Percentiles rank a stretch among this genome's conserved stretches.
Evolutionary conservation across 2,329 filamentous ascomycete genomes (phyloP).

Genomic region (Colletotrichum endophyticum): DNA sequence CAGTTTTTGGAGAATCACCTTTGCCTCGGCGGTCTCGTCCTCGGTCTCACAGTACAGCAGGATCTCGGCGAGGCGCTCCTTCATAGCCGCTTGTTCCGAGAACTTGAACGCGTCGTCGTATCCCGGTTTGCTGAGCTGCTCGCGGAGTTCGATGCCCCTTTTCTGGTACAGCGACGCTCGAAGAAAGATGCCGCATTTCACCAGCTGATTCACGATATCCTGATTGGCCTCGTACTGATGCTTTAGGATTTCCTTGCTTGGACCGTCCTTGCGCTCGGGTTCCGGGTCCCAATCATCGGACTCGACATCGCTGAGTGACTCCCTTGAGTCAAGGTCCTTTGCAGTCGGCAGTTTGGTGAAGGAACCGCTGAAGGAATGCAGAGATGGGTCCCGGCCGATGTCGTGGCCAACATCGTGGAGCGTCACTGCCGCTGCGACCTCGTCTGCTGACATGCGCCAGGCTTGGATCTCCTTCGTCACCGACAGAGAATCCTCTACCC

Average conservation of each 20-base stretch:
- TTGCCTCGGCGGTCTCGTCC: constrained; percentile 24
- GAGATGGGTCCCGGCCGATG: neutral
- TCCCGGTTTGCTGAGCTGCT: constrained; percentile 20
- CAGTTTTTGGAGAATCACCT: constrained; percentile 22
- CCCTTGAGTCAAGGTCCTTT: neutral
- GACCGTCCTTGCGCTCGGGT: constrained; percentile 21
- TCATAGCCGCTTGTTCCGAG: constrained; percentile 25
- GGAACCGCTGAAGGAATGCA: neutral
- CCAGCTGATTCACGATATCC: constrained; percentile 25
- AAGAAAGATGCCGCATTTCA: constrained; percentile 24
- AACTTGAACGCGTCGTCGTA: constrained; percentile 11
- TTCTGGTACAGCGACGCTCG: constrained; percentile 28
- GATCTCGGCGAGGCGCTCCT: constrained; percentile 30
- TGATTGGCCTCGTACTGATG: constrained; percentile 27
- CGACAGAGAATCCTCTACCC: neutral
- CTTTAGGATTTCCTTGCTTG: constrained; percentile 24
- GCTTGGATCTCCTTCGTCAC: constrained; percentile 26
- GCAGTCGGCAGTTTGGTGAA: neutral
- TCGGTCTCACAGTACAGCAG: constrained; percentile 24
- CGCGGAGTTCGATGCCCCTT: constrained; percentile 25
- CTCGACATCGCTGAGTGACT: neutral
- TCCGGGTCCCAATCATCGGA: constrained; percentile 29
- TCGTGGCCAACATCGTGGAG: constrained; percentile 20
- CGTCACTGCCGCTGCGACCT: constrained; percentile 28
- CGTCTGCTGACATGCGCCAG: constrained; percentile 30